Base-by-base conservation (phyloP, 2,329 filamentous ascomycete genomes). In the Hypoxylon rubiginosum region DNA sequence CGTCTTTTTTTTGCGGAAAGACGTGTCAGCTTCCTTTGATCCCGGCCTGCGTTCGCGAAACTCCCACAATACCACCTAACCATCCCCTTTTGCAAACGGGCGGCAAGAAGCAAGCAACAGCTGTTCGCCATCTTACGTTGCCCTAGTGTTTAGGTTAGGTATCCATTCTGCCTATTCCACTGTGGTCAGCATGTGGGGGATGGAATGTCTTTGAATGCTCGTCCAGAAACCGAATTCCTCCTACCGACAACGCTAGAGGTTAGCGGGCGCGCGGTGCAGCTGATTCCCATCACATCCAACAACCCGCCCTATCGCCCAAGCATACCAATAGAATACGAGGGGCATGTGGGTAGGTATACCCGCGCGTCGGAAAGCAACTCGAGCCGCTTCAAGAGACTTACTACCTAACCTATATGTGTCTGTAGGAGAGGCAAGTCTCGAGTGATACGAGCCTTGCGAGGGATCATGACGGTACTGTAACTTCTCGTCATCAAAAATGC, bases 21-120 rank as follows among this genome's bases (percentile, higher is more conserved):
- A 57, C 58, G 49, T 64, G 66, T 69, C 59, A 69, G 66, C 53
- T 69, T 63, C 63, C 66, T 64, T 64, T 64, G 53, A 64, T 60
- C 66, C 63, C 49, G 49, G 50, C 50, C 26, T 56, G 53, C 60
- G 49, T 64, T 64, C 60, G 57, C 62, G 13, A 63, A 41, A 58
- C 55, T 68, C 66, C 66, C 50, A 64, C 53, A 61, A 66, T 69
- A 53, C 63, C 26, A 69, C 63, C 56, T 63, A 36, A 41, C 62
- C 39, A 66, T 62, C 51, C 53, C 58, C 46, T 32, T 32, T 65
- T 57, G 58, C 58, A 50, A 50, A 61, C 24, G 56, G 49, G 48
- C 26, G 62, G 34, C 17, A 52, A 17, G 24, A 64, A 46, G 39
- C 39, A 64, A 46, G 39, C 39, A 41, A 43, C 24, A 64, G 58